A percentile compares a stretch with the other conserved stretches of the same genome.
Evolutionary conservation across 2,329 filamentous ascomycete species (phyloP).

Genomic region (Venturiaceae sp.): DNA sequence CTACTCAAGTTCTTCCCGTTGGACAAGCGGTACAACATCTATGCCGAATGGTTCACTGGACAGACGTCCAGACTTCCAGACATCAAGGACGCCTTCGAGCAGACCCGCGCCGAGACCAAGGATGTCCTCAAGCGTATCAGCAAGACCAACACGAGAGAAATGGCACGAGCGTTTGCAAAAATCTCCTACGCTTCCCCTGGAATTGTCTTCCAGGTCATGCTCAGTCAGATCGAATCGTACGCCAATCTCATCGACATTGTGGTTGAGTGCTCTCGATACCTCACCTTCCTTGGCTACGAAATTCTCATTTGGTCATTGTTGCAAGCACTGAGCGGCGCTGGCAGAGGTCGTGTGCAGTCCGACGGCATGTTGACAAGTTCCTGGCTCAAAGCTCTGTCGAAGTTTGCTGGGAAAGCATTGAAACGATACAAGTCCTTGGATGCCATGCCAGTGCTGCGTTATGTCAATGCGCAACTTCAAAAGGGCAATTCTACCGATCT

Average conservation of each 20-base stretch:
- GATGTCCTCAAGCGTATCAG: constrained; percentile 84
- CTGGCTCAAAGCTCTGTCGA: constrained; percentile 83
- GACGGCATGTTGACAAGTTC: constrained; percentile 71
- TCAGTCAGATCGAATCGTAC: constrained; percentile 88
- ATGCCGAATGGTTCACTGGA: constrained; percentile 85
- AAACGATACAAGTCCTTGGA: constrained; percentile 78
- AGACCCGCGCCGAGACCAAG: constrained; percentile 68
- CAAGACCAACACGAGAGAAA: constrained; percentile 73
- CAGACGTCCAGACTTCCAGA: constrained; percentile 66
- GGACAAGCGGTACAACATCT: constrained; percentile 72
- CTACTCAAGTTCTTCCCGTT: constrained; percentile 72
- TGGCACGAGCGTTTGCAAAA: constrained; percentile 83
- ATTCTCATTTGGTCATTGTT: constrained; percentile 88
- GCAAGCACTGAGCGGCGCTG: constrained; percentile 53
- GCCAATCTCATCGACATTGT: constrained; percentile 91
- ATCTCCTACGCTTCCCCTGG: constrained; percentile 87
- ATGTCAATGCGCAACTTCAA: constrained; percentile 76
- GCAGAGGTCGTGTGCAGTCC: constrained; percentile 49
- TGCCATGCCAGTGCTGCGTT: constrained; percentile 75
- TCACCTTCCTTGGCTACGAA: constrained; percentile 86
- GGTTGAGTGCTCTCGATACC: constrained; percentile 89
- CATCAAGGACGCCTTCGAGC: constrained; percentile 68
- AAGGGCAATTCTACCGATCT: constrained; percentile 81
- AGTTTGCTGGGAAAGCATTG: constrained; percentile 87
- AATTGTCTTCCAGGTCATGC: constrained; percentile 79